phyloP scores from a whole-genome alignment of 1,284 basidiomycete genomes.

The Naganishia sp. region DNA sequence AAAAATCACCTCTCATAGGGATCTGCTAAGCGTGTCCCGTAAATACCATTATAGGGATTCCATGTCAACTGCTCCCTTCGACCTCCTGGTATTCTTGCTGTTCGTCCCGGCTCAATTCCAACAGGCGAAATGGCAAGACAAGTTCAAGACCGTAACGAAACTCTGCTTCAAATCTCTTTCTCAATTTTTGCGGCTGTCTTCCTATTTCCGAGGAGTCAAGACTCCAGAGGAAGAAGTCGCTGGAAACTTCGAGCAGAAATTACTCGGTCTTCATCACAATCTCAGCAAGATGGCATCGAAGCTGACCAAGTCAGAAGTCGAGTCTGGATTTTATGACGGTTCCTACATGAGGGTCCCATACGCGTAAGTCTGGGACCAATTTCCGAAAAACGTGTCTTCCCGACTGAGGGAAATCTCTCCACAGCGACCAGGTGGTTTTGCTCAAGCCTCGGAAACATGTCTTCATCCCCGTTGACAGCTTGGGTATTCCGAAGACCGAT shows the following conservation, averaged over 20 bases:
- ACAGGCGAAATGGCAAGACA: constrained; percentile 4
- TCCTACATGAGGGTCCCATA: constrained; percentile 33
- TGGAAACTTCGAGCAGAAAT: constrained; percentile 21
- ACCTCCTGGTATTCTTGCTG: constrained; percentile 26
- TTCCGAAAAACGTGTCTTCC: background rate
- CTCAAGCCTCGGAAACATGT: constrained; percentile 34
- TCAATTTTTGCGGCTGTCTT: constrained; percentile 27
- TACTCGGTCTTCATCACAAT: constrained; percentile 18
- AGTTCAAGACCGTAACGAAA: constrained; percentile 17
- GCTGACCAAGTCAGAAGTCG: constrained; percentile 6
- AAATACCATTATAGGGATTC: constrained; percentile 14
- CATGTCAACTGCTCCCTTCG: constrained; percentile 27
- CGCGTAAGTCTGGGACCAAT: constrained; percentile 13
- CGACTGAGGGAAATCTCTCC: background rate
- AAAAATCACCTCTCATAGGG: background rate
- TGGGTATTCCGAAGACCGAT: constrained; percentile 28
- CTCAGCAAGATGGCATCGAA: constrained; percentile 10
- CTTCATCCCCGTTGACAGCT: constrained; percentile 30
- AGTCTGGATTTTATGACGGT: constrained; percentile 13
- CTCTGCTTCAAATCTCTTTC: constrained; percentile 28
- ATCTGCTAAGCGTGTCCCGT: background rate
- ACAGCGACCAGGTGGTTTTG: constrained; percentile 32
- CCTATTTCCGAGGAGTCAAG: constrained; percentile 32
- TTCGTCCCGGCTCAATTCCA: constrained; percentile 20
- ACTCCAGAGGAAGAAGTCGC: constrained; percentile 25